Conservation (phyloP, 129 eudicot genomes). For the Artemisia tridentata region DNA sequence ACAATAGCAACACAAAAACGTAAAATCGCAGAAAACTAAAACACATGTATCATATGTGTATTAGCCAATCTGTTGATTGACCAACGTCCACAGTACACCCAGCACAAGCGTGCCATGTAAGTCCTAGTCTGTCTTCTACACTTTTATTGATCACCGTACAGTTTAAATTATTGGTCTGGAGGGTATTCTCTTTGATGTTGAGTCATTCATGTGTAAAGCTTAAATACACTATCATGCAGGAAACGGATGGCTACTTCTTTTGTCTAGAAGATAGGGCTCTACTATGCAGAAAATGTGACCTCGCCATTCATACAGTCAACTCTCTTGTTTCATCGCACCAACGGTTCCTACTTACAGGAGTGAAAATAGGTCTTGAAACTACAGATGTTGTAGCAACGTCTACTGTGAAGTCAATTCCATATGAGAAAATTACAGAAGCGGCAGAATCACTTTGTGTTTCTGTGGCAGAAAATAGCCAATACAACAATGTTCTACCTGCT, state of each 20-base stretch:
- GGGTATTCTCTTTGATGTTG: too few species aligned
- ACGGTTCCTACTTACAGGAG: constrained; percentile 81
- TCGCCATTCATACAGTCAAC: constrained; percentile 72
- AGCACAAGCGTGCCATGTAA: too few species aligned
- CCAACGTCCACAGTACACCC: too few species aligned
- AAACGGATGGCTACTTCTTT: constrained; percentile 70
- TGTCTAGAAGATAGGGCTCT: constrained; percentile 90
- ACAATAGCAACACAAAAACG: too few species aligned
- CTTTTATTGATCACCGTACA: background rate
- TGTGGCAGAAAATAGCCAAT: constrained; percentile 23
- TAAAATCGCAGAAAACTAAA: too few species aligned
- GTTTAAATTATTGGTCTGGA: background rate
- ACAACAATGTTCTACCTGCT: constrained; percentile 25
- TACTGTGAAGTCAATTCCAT: constrained; percentile 38
- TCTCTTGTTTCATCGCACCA: constrained; percentile 60
- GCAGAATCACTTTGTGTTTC: constrained; percentile 34
- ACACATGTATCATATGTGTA: too few species aligned
- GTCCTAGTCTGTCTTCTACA: background rate
- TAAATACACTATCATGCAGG: constrained; percentile 29
- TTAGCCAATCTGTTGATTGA: too few species aligned
- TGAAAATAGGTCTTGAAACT: constrained; percentile 65
- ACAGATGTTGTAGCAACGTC: constrained; percentile 40
- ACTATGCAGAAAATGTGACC: constrained; percentile 81
- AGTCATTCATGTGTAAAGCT: background rate
- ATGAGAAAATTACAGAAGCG: constrained; percentile 32